Conservation (phyloP, 768 basidiomycete species). For the Phylloporus arenicola region DNA sequence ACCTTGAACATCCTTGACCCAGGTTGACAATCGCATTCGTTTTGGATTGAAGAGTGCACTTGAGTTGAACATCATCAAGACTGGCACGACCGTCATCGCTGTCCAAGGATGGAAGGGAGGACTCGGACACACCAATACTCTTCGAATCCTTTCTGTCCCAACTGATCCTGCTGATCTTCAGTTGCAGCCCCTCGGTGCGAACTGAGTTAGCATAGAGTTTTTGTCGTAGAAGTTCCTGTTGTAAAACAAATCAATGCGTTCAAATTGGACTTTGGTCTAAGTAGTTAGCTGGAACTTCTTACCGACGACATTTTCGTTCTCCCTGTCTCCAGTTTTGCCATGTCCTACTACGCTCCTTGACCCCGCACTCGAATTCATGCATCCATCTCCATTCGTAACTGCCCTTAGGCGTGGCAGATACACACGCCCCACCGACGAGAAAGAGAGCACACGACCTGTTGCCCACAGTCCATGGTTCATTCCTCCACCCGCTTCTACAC, state of each 20-base stretch:
- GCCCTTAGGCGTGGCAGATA: not conserved
- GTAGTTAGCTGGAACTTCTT: too few relatives aligned
- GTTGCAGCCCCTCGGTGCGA: constrained; percentile 52
- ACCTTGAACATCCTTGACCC: constrained; percentile 13
- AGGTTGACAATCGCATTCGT: constrained; percentile 88
- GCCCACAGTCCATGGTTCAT: constrained; percentile 43
- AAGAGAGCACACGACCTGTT: not conserved
- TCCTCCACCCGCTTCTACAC: constrained; percentile 46
- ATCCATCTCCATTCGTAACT: constrained; percentile 3
- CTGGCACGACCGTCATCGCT: constrained; percentile 85
- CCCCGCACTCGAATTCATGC: not conserved
- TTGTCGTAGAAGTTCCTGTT: constrained; percentile 7
- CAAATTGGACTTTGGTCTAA: not conserved
- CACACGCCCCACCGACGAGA: constrained; percentile 6
- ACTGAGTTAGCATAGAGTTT: constrained; percentile 11
- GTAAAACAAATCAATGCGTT: constrained; percentile 2
- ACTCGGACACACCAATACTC: constrained; percentile 90
- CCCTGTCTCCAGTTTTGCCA: not conserved
- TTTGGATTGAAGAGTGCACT: constrained; percentile 85
- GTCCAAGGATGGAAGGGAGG: constrained; percentile 99
- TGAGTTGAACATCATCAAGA: constrained; percentile 77
- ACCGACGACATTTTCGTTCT: not conserved
- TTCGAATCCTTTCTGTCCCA: constrained; percentile 79
- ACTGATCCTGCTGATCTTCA: constrained; percentile 76
- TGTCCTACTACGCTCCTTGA: not conserved